Conservation (phyloP, 108 stramenopile species). For the Discostella stelligeroides region DNA sequence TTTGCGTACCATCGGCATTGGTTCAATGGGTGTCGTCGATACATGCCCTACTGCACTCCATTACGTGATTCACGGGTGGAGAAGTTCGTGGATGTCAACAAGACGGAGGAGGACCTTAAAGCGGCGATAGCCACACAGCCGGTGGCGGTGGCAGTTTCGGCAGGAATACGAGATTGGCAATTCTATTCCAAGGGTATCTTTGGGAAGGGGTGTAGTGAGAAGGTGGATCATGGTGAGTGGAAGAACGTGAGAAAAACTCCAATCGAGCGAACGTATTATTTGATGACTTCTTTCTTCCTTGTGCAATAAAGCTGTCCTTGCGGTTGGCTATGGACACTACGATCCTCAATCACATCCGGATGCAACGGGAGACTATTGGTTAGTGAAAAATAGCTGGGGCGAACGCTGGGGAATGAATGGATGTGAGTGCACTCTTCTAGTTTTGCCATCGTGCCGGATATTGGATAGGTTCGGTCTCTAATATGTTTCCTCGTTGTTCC, state of each 20-base stretch:
- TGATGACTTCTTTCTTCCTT: no score
- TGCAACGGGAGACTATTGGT: conserved; percentile 36
- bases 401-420: conserved; percentile 84
- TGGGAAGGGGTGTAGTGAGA: conserved; percentile 66
- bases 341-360: conserved; percentile 63
- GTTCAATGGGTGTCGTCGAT: conserved; percentile 58
- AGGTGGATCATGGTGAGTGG: conserved; percentile 85
- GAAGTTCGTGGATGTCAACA: conserved; percentile 83
- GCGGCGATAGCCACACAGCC: conserved; percentile 82
- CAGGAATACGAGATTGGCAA: conserved; percentile 86
- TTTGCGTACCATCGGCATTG: conserved; percentile 62
- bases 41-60: conserved; percentile 75
- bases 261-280: no score
- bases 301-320: conserved; percentile 70
- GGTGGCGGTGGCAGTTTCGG: conserved; percentile 82
- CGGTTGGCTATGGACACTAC: conserved; percentile 93
- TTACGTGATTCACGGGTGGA: conserved; percentile 69
- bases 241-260: background rate
- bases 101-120: conserved; percentile 67
- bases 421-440: conserved; percentile 36
- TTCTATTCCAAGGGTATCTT: conserved; percentile 95
- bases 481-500: background rate
- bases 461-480: background rate
- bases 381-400: conserved; percentile 86
- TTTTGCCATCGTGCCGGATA: background rate